Conservation (phyloP, 2,329 filamentous ascomycete species). For the Chalara sp. region DNA sequence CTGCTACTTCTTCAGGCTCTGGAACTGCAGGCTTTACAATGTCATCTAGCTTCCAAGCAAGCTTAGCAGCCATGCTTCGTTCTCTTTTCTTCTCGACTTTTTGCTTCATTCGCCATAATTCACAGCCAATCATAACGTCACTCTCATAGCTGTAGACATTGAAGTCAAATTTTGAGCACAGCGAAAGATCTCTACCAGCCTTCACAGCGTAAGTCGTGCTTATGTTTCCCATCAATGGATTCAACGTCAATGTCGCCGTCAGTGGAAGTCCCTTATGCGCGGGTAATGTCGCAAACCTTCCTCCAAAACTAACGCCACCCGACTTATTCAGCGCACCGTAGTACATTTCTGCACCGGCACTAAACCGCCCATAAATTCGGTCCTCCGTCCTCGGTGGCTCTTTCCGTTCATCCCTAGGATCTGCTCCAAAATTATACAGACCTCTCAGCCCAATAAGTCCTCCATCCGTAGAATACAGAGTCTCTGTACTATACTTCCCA, state of each 20-base stretch:
- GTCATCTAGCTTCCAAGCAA: constrained; percentile 43
- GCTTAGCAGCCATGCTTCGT: constrained; percentile 46
- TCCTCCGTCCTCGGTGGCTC: constrained; percentile 35
- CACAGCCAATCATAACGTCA: constrained; percentile 83
- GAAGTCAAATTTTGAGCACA: constrained; percentile 91
- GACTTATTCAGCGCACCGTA: constrained; percentile 94
- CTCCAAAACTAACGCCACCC: constrained; percentile 80
- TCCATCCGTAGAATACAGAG: constrained; percentile 87
- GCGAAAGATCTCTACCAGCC: constrained; percentile 72
- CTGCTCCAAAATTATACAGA: constrained; percentile 81
- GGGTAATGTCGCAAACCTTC: constrained; percentile 83
- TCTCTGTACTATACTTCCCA: constrained; percentile 83
- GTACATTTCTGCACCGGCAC: constrained; percentile 87
- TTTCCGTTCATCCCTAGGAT: constrained; percentile 18
- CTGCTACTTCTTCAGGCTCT: constrained; percentile 62
- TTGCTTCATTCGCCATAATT: constrained; percentile 70
- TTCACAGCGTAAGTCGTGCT: constrained; percentile 88
- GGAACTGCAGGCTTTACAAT: constrained; percentile 17
- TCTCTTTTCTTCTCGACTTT: constrained; percentile 24
- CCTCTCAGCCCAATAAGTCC: constrained; percentile 81
- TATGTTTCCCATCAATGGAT: constrained; percentile 89
- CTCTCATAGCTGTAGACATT: constrained; percentile 99
- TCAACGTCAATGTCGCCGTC: constrained; percentile 87
- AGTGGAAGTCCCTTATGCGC: constrained; percentile 79
- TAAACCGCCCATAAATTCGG: constrained; percentile 73